Conservation (phyloP, 768 basidiomycete genomes). For the Punctularia strigosozonata region DNA sequence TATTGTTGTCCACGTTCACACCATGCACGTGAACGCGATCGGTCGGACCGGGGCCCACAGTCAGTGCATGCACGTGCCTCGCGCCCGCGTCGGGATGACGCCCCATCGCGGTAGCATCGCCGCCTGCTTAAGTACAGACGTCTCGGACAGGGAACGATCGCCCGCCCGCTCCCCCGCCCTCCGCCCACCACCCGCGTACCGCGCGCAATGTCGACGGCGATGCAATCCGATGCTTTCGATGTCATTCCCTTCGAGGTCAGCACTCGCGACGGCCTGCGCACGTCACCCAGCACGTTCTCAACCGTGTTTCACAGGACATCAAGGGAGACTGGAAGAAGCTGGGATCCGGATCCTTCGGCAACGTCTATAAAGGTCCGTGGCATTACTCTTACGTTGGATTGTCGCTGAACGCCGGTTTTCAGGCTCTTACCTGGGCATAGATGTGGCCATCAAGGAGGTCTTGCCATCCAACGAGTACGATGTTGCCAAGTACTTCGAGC, state of each 20-base stretch:
- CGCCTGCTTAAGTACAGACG: too few relatives aligned
- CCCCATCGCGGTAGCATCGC: too few relatives aligned
- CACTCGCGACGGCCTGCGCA: slow-evolving; percentile 3
- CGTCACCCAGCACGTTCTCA: too few relatives aligned
- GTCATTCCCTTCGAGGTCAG: slow-evolving; percentile 77
- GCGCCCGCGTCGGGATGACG: too few relatives aligned
- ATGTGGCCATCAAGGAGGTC: slow-evolving; percentile 95
- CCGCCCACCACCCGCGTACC: background rate
- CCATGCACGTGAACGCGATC: too few relatives aligned
- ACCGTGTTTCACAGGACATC: slow-evolving; percentile 61
- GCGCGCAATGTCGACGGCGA: too few relatives aligned
- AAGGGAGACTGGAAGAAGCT: slow-evolving; percentile 81
- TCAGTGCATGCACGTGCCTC: too few relatives aligned
- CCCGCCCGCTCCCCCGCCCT: background rate
- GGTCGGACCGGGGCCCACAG: too few relatives aligned
- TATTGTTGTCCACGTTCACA: too few relatives aligned
- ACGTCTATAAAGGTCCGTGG: slow-evolving; percentile 70
- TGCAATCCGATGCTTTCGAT: slow-evolving; percentile 66
- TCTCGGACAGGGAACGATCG: background rate
- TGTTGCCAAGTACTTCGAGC: slow-evolving; percentile 93
- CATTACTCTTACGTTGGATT: slow-evolving; percentile 5
- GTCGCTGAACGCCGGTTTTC: slow-evolving; percentile 4
- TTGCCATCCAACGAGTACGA: slow-evolving; percentile 87
- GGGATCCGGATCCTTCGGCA: slow-evolving; percentile 88
- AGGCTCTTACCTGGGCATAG: slow-evolving; percentile 90